Evolutionary conservation across 2,329 filamentous ascomycete species (phyloP), one percentile per base, ranked within the genome.

Genomic region (Sporothrix euskadiensis): DNA sequence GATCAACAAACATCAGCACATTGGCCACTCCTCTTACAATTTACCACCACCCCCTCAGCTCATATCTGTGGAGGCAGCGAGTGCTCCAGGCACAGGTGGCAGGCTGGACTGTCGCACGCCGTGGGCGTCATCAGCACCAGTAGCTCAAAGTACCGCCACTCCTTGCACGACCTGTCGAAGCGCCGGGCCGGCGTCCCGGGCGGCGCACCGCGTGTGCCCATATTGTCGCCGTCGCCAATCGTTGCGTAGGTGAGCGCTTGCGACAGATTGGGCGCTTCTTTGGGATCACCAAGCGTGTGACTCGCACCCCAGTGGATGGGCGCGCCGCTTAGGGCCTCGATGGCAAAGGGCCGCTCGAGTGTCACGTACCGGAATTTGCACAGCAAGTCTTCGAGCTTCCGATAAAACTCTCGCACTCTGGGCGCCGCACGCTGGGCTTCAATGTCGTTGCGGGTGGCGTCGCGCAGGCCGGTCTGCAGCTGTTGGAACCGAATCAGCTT

Each of bases 401-500:
- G 35, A 10, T 54, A 68, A 63, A 30, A 52, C 0, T 3, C 3
- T 10, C 12, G 16, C n/a, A 41, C 19, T n/a, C 19, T 68, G 14
- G 44, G 65, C 44, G 65, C 44, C 26, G 44, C 65, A 1, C 44
- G 65, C 12, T 1, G 6, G 1, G 65, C 22, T 22, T 32, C 44
- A 14, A 35, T 52, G 12, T 68, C 30, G 8, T 22, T 35, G 3
- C 44, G 14, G 44, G 44, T 35, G 10, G 44, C 16, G 26, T 49
- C 44, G 12, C 14, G 44, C 4, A 72, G 32, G n/a, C 22, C 22
- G 12, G 12, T 5, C 52, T 69, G 63, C 52, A 73, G 35, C 9
- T 16, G 49, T 30, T 35, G 14, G 65, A 72, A 74, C 7, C 73
- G 70, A 26, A 74, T 22, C 8, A 74, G 63, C 56, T 65, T 66